phyloP scores from a whole-genome alignment of 169 alveolate genomes.

The Cyclospora cayetanensis region DNA sequence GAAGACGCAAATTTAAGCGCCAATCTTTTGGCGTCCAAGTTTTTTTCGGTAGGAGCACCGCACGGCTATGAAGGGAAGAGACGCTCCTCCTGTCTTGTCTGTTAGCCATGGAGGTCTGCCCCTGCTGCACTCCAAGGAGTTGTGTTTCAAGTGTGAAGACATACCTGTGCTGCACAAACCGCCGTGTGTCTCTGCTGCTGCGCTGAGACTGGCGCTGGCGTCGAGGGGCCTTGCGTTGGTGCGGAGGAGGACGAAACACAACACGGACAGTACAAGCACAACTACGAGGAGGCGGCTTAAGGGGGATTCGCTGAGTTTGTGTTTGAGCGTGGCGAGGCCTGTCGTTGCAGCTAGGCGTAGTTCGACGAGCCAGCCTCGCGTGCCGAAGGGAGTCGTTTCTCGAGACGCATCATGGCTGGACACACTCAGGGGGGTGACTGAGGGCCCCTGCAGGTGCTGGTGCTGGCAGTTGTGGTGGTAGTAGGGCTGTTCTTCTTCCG shows the following conservation, averaged over 20 bases:
- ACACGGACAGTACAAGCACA: not conserved
- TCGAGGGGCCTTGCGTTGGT: not conserved
- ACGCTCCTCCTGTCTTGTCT: too few relatives aligned
- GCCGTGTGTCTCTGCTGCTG: not conserved
- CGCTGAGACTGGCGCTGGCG: not conserved
- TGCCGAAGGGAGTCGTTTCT: not conserved
- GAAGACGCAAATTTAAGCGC: too few relatives aligned
- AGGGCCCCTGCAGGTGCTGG: not conserved
- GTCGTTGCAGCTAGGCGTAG: not conserved
- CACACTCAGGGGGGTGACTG: not conserved
- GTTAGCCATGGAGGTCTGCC: too few relatives aligned
- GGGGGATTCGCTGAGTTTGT: not conserved
- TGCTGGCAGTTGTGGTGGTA: slow-evolving; percentile 4
- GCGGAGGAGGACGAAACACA: slow-evolving; percentile 1
- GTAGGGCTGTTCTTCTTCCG: not conserved
- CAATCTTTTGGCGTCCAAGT: too few relatives aligned
- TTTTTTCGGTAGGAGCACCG: too few relatives aligned
- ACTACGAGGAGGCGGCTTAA: not conserved
- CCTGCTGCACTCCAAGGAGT: too few relatives aligned
- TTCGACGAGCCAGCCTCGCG: not conserved
- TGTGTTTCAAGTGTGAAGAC: too few relatives aligned
- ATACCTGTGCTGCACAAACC: not conserved
- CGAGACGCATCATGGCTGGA: not conserved
- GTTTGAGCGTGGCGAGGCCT: not conserved
- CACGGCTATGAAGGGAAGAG: too few relatives aligned